These are phyloP conservation scores for Xerocomellus intermedius DNA, from an alignment of 768 basidiomycete genomes.

Conservation along the genomic window DNA sequence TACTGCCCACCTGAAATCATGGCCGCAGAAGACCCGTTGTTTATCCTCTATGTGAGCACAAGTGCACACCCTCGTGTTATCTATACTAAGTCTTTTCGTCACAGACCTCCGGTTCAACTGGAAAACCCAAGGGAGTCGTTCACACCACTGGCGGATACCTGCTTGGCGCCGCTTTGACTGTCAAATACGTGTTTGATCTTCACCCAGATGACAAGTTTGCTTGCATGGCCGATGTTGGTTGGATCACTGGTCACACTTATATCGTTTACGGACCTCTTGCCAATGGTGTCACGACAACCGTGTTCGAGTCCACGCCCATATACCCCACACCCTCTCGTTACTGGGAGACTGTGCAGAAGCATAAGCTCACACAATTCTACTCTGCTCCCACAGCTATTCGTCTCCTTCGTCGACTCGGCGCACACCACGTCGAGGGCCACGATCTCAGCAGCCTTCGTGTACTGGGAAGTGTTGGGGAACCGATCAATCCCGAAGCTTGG, in stretches of 20 bases:
- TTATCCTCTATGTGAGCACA: slow-evolving; percentile 91
- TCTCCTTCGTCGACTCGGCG: slow-evolving; percentile 80
- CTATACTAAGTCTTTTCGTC: slow-evolving; percentile 5
- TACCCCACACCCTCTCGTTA: slow-evolving; percentile 96
- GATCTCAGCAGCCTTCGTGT: slow-evolving; percentile 84
- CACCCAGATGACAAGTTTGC: slow-evolving; percentile 96
- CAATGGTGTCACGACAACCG: slow-evolving; percentile 80
- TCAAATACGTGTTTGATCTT: slow-evolving; percentile 97
- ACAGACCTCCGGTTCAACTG: slow-evolving; percentile 91
- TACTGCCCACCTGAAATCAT: slow-evolving; percentile 90
- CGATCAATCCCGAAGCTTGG: slow-evolving; percentile 99
- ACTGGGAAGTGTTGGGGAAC: slow-evolving; percentile 93
- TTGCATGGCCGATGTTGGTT: slow-evolving; percentile 98
- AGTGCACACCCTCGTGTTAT: background rate
- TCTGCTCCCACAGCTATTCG: slow-evolving; percentile 94
- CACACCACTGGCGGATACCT: slow-evolving; percentile 89
- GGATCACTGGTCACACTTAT: slow-evolving; percentile 98
- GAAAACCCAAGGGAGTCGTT: slow-evolving; percentile 96
- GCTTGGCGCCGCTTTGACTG: slow-evolving; percentile 85
- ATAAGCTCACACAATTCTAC: slow-evolving; percentile 96
- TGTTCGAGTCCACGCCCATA: slow-evolving; percentile 96
- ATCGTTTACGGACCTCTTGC: slow-evolving; percentile 94
- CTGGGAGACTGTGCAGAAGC: slow-evolving; percentile 93
- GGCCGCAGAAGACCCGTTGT: slow-evolving; percentile 92
- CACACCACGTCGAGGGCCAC: slow-evolving; percentile 78